A percentile compares a stretch with the other conserved stretches of the same genome.
These are phyloP conservation scores for Agarophyton chilense DNA, from an alignment of 23 red algal genomes.

Conservation along the genomic window DNA sequence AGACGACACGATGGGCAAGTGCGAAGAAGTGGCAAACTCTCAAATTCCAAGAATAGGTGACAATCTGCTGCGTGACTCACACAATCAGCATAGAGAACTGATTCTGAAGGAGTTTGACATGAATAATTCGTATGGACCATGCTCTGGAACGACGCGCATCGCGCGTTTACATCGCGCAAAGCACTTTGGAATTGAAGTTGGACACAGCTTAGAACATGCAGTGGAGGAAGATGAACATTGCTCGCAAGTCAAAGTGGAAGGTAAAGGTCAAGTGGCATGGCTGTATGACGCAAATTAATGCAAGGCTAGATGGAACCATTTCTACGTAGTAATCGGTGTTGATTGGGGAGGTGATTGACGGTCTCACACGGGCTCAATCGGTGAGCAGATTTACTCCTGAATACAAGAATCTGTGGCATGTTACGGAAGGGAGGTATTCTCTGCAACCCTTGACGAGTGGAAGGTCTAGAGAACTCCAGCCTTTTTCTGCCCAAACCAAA, in stretches of 20 bases:
- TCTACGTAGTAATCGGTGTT: background rate
- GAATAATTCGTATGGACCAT: constrained; percentile 45
- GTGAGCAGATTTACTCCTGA: too few species aligned
- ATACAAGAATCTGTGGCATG: too few species aligned
- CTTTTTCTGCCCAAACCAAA: constrained; percentile 55
- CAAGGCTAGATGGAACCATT: background rate
- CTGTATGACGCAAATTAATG: background rate
- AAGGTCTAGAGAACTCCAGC: constrained; percentile 19
- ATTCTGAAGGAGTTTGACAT: constrained; percentile 31
- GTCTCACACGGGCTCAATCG: background rate
- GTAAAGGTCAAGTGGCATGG: too few species aligned
- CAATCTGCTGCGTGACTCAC: background rate
- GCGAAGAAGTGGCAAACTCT: too few species aligned
- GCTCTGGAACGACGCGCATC: constrained; percentile 49
- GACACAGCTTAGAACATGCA: background rate
- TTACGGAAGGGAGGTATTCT: too few species aligned
- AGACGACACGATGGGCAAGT: too few species aligned
- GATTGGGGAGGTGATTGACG: background rate
- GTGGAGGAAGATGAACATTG: background rate
- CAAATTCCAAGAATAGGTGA: too few species aligned
- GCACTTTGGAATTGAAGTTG: constrained; percentile 9
- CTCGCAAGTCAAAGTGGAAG: background rate
- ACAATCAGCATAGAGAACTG: background rate
- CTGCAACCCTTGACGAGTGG: too few species aligned
- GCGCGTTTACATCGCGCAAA: constrained; percentile 56